Percentiles rank a stretch among this genome's conserved stretches.
Conservation (phyloP, 2,329 filamentous ascomycete species). For the Diaporthe eres region DNA sequence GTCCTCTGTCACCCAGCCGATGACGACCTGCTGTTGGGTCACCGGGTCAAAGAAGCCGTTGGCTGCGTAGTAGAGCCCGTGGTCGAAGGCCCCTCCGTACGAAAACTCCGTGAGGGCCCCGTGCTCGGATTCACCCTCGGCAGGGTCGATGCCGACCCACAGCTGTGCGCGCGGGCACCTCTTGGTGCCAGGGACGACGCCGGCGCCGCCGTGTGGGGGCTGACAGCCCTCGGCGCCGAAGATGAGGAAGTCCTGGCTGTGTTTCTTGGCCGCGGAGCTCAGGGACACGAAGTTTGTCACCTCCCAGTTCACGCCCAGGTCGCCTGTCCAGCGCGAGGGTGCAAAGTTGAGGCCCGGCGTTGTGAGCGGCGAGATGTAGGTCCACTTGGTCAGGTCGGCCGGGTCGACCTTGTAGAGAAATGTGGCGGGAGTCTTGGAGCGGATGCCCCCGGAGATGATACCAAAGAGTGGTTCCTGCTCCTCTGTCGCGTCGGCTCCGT, state of each 20-base stretch:
- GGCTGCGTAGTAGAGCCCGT: constrained; percentile 63
- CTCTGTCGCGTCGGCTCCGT: constrained; percentile 36
- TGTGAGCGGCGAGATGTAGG: constrained; percentile 58
- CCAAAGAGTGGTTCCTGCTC: constrained; percentile 55
- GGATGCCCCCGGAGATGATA: constrained; percentile 63
- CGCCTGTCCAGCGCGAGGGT: constrained; percentile 61
- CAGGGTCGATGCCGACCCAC: constrained; percentile 59
- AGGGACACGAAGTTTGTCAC: constrained; percentile 62
- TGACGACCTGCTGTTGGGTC: constrained; percentile 57
- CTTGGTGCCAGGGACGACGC: constrained; percentile 35
- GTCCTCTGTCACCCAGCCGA: constrained; percentile 67
- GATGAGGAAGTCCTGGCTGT: constrained; percentile 57
- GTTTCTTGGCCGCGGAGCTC: constrained; percentile 45
- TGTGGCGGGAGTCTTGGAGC: constrained; percentile 56
- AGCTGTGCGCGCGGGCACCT: constrained; percentile 46
- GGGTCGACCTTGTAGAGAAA: constrained; percentile 62
- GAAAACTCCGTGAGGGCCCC: constrained; percentile 24
- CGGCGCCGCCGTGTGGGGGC: constrained; percentile 40
- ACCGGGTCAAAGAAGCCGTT: constrained; percentile 63
- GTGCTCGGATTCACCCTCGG: background rate
- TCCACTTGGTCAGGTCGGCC: constrained; percentile 58
- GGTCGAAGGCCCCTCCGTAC: constrained; percentile 60
- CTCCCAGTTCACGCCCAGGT: constrained; percentile 67
- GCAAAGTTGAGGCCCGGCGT: constrained; percentile 27
- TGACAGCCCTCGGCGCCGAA: constrained; percentile 60